A percentile compares a stretch with the other conserved stretches of the same genome.
Evolutionary conservation across 1,284 basidiomycete species (phyloP).

Genomic region (Stereum hirsutum): DNA sequence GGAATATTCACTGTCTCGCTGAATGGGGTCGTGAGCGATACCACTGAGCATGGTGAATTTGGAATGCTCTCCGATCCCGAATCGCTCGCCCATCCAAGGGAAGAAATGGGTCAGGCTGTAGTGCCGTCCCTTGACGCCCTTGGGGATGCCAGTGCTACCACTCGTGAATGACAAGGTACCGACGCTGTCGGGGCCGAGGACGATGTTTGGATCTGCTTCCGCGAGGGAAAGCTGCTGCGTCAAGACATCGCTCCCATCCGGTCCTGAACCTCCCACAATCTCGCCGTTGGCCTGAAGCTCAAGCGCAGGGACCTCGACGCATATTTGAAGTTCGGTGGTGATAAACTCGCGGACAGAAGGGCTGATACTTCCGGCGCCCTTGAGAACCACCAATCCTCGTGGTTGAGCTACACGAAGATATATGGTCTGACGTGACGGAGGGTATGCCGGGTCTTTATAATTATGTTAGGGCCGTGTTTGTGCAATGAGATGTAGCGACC

Average conservation of each 20-base stretch:
- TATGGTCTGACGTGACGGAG: slow-evolving; percentile 88
- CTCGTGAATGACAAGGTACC: slow-evolving; percentile 97
- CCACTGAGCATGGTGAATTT: slow-evolving; percentile 99
- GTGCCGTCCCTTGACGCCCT: slow-evolving; percentile 94
- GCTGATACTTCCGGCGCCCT: slow-evolving; percentile 81
- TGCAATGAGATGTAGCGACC: too few species aligned
- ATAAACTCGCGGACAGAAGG: slow-evolving; percentile 85
- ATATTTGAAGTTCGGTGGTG: slow-evolving; percentile 72
- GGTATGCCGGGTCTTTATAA: slow-evolving; percentile 87
- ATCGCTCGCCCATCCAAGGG: slow-evolving; percentile 97
- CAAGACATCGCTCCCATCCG: slow-evolving; percentile 43
- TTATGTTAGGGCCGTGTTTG: not conserved
- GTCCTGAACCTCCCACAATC: slow-evolving; percentile 56
- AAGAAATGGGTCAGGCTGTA: slow-evolving; percentile 99
- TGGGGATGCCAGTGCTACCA: slow-evolving; percentile 96
- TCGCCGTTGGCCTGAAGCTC: slow-evolving; percentile 58
- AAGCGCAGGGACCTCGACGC: slow-evolving; percentile 90
- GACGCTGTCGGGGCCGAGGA: slow-evolving; percentile 89
- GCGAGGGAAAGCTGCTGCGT: slow-evolving; percentile 40
- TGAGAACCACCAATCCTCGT: slow-evolving; percentile 87
- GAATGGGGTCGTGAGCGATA: slow-evolving; percentile 98
- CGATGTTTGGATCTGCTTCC: slow-evolving; percentile 70
- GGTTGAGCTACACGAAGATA: slow-evolving; percentile 94
- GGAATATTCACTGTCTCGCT: slow-evolving; percentile 82
- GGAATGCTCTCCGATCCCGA: slow-evolving; percentile 67